phyloP scores from a whole-genome alignment of 225 moss, liverwort and hornwort genomes.

The Pseudoscleropodium purum region DNA sequence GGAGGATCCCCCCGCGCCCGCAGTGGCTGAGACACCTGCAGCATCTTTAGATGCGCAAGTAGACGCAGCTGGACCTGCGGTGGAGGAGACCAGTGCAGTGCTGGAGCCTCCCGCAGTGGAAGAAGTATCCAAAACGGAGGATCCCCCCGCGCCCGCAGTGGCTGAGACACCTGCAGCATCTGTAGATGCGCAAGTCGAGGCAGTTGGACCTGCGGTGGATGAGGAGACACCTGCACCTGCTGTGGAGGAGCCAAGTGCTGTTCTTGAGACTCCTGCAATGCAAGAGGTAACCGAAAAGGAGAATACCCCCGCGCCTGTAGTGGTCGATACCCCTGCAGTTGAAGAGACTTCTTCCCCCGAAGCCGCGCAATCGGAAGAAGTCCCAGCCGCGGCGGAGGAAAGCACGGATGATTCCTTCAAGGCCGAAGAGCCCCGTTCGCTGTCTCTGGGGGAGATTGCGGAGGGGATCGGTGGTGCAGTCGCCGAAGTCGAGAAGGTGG shows the following conservation, averaged over 20 bases:
- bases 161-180: neutral
- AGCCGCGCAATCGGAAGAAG: neutral
- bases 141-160: neutral
- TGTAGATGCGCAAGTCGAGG: neutral
- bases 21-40: neutral
- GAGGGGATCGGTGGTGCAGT: conserved; percentile 5
- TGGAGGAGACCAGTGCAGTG: neutral
- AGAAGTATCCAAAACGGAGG: neutral
- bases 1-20: neutral
- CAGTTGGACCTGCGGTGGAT: neutral
- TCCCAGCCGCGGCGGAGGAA: neutral
- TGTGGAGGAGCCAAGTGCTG: neutral
- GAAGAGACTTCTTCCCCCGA: neutral
- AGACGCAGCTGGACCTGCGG: neutral
- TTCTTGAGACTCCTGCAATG: neutral
- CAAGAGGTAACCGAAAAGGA: neutral
- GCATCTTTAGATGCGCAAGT: neutral
- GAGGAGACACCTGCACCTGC: neutral
- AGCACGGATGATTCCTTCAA: neutral
- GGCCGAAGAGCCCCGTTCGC: conserved; percentile 4
- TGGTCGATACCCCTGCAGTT: neutral
- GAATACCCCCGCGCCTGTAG: neutral
- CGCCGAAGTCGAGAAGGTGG: conserved; percentile 14
- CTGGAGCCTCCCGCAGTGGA: neutral
- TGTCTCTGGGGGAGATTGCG: conserved; percentile 9